phyloP scores from a whole-genome alignment of 371 early-diverging fungal genomes.

The Syncephalastrum contaminatum region DNA sequence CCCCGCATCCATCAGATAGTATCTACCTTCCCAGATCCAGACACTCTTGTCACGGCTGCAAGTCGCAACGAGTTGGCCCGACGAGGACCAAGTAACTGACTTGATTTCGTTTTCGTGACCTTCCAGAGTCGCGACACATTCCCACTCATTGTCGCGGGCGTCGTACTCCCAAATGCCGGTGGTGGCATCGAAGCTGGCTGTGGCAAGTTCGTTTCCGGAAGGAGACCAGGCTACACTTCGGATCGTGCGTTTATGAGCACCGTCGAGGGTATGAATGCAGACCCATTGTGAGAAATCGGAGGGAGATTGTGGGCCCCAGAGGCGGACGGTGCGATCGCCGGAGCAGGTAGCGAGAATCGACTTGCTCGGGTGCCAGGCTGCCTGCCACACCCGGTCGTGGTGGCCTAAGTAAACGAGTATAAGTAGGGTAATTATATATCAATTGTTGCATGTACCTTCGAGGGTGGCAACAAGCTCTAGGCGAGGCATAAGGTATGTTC shows the following conservation, averaged over 20 bases:
- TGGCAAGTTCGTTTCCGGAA: conserved; percentile 75
- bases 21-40: conserved; percentile 94
- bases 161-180: conserved; percentile 88
- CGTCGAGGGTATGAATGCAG: conserved; percentile 77
- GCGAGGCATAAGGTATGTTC: conserved; percentile 29
- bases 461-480: conserved; percentile 40
- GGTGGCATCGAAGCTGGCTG: conserved; percentile 92
- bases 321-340: conserved; percentile 84
- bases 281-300: conserved; percentile 59
- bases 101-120: conserved; percentile 99
- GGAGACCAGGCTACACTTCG: conserved; percentile 88
- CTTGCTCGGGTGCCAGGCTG: conserved; percentile 85
- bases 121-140: conserved; percentile 92
- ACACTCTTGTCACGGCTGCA: conserved; percentile 95
- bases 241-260: conserved; percentile 89
- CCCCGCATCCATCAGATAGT: background rate
- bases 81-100: conserved; percentile 83
- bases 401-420: conserved; percentile 60
- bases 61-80: conserved; percentile 85
- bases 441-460: conserved; percentile 24
- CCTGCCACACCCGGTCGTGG: conserved; percentile 88
- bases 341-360: conserved; percentile 77
- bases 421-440: background rate
- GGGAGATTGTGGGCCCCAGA: conserved; percentile 68
- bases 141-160: conserved; percentile 62